phyloP scores from a whole-genome alignment of 148 eudicot species.

The Rheum nobile region DNA sequence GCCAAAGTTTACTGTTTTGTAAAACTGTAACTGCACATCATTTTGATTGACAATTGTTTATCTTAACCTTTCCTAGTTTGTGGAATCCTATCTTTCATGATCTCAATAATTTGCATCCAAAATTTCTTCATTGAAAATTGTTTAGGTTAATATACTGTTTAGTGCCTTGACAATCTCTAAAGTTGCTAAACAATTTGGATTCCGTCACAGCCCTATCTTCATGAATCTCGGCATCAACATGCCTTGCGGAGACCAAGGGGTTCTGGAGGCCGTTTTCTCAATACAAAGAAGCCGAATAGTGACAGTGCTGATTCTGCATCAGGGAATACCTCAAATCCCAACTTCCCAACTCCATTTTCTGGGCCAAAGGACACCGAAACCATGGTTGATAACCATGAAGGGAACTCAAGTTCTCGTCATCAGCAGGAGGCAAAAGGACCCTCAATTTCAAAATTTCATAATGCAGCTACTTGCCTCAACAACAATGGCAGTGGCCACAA shows the following conservation, averaged over 20 bases:
- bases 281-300: conserved; percentile 33
- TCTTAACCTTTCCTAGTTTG: neutral
- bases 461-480: conserved; percentile 7
- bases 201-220: conserved; percentile 54
- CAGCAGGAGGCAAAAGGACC: conserved; percentile 12
- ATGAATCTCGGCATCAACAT: conserved; percentile 68
- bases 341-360: conserved; percentile 13
- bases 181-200: neutral
- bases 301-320: conserved; percentile 16
- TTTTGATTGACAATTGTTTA: neutral
- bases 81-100: neutral
- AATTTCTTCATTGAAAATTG: no score
- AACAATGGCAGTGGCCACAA: neutral
- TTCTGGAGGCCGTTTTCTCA: conserved; percentile 67
- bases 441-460: conserved; percentile 16
- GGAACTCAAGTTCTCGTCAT: conserved; percentile 15
- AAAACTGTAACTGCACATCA: neutral
- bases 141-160: neutral
- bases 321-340: conserved; percentile 15
- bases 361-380: conserved; percentile 20
- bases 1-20: neutral
- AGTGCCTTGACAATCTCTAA: neutral
- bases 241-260: conserved; percentile 77
- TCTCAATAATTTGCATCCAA: neutral
- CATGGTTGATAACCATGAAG: conserved; percentile 10